These are phyloP conservation scores for Xylaria sp. DNA, from an alignment of 2,329 filamentous ascomycete species.

Conservation along the genomic window DNA sequence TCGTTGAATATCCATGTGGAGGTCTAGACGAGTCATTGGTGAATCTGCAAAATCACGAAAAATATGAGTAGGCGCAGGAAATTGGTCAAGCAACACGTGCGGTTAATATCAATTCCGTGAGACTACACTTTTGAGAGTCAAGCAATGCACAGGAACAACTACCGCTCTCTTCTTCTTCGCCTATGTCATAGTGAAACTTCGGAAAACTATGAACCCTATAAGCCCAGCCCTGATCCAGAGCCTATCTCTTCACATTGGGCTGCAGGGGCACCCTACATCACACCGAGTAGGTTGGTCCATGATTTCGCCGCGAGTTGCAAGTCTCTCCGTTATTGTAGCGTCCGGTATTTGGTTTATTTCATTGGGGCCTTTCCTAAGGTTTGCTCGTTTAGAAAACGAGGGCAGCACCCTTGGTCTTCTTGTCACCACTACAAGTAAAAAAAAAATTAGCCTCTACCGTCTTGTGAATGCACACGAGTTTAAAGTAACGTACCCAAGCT, in stretches of 20 bases:
- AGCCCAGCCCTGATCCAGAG: constrained; percentile 34
- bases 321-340: constrained; percentile 40
- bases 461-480: background rate
- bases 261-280: constrained; percentile 24
- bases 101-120: constrained; percentile 29
- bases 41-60: background rate
- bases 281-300: constrained; percentile 34
- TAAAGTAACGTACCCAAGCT: constrained; percentile 82
- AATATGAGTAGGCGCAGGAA: background rate
- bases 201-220: constrained; percentile 36
- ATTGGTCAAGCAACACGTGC: constrained; percentile 25
- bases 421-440: constrained; percentile 82
- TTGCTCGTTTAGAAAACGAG: constrained; percentile 85
- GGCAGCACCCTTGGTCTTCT: constrained; percentile 99
- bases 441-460: constrained; percentile 20
- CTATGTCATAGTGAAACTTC: constrained; percentile 39
- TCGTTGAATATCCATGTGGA: background rate
- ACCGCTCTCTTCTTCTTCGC: constrained; percentile 32
- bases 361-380: constrained; percentile 19
- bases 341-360: constrained; percentile 37
- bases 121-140: constrained; percentile 28
- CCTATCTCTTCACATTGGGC: constrained; percentile 30
- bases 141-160: constrained; percentile 30
- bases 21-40: background rate
- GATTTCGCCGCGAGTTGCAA: constrained; percentile 37